These are phyloP conservation scores for Ophiosphaerella herpotricha DNA, from an alignment of 2,329 filamentous ascomycete genomes.

Conservation along the genomic window DNA sequence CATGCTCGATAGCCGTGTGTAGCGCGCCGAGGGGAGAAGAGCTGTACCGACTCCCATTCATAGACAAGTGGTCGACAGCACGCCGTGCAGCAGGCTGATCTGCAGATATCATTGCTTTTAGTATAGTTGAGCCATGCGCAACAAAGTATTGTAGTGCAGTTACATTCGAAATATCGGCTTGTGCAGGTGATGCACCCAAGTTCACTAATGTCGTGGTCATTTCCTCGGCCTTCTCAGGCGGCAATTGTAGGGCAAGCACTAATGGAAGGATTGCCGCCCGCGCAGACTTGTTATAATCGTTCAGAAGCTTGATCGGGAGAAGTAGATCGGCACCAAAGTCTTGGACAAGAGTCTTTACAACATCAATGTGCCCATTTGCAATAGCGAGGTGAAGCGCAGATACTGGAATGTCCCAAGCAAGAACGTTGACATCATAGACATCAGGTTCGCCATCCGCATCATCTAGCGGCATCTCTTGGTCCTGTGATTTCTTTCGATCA, in stretches of 20 bases:
- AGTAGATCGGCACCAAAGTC: conserved; percentile 78
- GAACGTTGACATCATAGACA: conserved; percentile 75
- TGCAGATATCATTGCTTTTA: conserved; percentile 57
- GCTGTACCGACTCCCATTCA: conserved; percentile 44
- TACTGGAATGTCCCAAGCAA: conserved; percentile 78
- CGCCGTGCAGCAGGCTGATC: conserved; percentile 66
- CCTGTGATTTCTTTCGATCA: conserved; percentile 49
- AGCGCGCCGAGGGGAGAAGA: conserved; percentile 56
- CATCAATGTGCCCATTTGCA: conserved; percentile 69
- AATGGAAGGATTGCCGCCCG: conserved; percentile 70
- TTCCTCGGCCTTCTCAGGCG: conserved; percentile 63
- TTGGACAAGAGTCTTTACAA: conserved; percentile 69
- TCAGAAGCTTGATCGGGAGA: conserved; percentile 70
- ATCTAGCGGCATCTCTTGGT: conserved; percentile 55
- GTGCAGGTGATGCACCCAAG: conserved; percentile 73
- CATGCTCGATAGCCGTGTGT: conserved; percentile 54
- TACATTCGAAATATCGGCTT: conserved; percentile 68
- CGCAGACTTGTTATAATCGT: conserved; percentile 53
- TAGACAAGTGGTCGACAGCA: conserved; percentile 68
- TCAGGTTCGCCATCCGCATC: conserved; percentile 70
- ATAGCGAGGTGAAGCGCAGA: conserved; percentile 82
- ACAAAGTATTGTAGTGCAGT: conserved; percentile 64
- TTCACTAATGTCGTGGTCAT: conserved; percentile 70
- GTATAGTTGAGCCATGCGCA: conserved; percentile 14
- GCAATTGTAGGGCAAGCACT: conserved; percentile 68